Evolutionary conservation across 176 grass and related monocot species (phyloP), one percentile per base, ranked within the genome.

Genomic region (Triticum aestivum): DNA sequence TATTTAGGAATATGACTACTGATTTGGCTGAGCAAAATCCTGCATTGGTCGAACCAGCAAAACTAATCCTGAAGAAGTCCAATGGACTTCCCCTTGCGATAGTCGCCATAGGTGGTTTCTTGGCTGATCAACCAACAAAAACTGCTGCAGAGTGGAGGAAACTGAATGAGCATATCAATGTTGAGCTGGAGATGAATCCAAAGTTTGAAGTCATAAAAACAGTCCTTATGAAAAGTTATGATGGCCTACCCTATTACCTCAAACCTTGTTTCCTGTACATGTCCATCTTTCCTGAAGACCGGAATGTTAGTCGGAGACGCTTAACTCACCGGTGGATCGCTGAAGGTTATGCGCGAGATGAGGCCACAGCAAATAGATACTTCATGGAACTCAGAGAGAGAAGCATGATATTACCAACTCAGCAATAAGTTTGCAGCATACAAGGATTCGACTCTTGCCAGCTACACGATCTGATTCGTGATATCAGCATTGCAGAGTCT

Each of bases 21-120:
- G 26, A 84, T 64, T 84, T 26, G 70, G 17, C 61, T 0, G 14
- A 49, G 3, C 13, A 32, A 23, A 27, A 84, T 35, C 82, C 69
- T 20, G 83, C 77, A 2, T 33, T 81, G 59, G 24, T 47, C 6
- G 21, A 8, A 2, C 15, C 82, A 26, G 84, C 68, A 11, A 4
- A 49, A 9, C 5, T 44, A 4, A 93, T 93, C 3, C 2, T 93
- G 0, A 72, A 67, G 5, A 90, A 69, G 15, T 90, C 85, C 8
- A 26, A 33, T 14, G 68, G 85, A 10, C 56, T 90, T 20, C 88
- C 88, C 3, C 69, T 93, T 23, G 91, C 91, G 9, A 75, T 93
- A 33, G 75, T 82, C 12, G 85, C 68, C 20, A 82, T 93, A 1
- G 91, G 80, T 33, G 84, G 91, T 35, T 73, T 85, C 61, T 56